A percentile compares a stretch with the other conserved stretches of the same genome.
phyloP scores from a whole-genome alignment of 192 early-diverging fungal genomes.

The Allomyces macrogynus region DNA sequence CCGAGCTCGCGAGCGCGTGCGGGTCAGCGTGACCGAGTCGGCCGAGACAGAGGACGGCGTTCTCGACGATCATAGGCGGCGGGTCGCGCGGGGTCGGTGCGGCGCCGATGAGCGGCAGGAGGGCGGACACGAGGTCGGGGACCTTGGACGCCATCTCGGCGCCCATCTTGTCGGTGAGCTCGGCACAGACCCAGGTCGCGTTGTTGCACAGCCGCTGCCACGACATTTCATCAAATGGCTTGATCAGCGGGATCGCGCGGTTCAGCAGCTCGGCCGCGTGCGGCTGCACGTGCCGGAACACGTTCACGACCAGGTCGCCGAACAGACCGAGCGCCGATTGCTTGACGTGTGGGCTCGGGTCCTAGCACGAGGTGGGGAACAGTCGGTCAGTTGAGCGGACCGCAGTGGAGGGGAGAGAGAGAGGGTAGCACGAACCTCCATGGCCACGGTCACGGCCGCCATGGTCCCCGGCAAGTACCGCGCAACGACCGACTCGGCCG shows the following conservation, averaged over 20 bases:
- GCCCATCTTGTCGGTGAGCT: slow-evolving; percentile 74
- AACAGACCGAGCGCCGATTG: slow-evolving; percentile 91
- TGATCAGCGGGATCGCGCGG: slow-evolving; percentile 49
- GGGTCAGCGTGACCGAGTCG: slow-evolving; percentile 79
- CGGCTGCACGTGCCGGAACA: slow-evolving; percentile 63
- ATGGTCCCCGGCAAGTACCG: slow-evolving; percentile 8
- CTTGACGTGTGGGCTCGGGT: slow-evolving; percentile 58
- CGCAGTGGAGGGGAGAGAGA: too few relatives aligned
- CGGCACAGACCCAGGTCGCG: slow-evolving; percentile 91
- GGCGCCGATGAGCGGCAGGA: slow-evolving; percentile 68
- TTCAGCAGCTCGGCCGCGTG: slow-evolving; percentile 61
- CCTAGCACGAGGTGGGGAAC: slow-evolving; percentile 8
- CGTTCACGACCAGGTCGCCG: slow-evolving; percentile 86
- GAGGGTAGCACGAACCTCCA: neutral
- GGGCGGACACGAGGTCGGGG: slow-evolving; percentile 18
- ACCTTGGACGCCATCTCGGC: slow-evolving; percentile 59
- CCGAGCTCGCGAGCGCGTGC: slow-evolving; percentile 34
- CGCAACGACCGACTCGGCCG: slow-evolving; percentile 55
- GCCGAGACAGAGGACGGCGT: slow-evolving; percentile 94
- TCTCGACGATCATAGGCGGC: slow-evolving; percentile 68
- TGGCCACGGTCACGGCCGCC: slow-evolving; percentile 4
- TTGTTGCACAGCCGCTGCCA: slow-evolving; percentile 66
- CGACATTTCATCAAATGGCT: slow-evolving; percentile 43
- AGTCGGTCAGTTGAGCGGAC: neutral
- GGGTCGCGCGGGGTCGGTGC: slow-evolving; percentile 47